A percentile compares a stretch with the other conserved stretches of the same genome.
Conservation (phyloP, 164 flowering plant genomes). For the Chimonanthus salicifolius region DNA sequence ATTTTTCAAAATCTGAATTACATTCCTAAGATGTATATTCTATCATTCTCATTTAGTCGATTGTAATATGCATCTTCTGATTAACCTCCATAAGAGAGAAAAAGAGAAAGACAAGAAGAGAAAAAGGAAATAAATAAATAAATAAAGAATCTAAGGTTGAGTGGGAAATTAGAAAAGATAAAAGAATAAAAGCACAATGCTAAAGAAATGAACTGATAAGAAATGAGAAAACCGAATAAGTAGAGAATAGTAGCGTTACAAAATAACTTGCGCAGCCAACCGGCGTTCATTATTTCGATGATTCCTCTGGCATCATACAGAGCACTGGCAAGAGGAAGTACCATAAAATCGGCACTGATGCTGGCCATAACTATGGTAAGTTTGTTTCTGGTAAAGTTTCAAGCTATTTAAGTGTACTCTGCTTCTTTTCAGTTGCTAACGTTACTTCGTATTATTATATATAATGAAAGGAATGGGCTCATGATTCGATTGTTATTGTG, state of each 20-base stretch:
- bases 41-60: not conserved
- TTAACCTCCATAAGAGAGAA: not conserved
- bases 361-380: constrained; percentile 29
- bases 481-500: not conserved
- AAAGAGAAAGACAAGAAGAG: not conserved
- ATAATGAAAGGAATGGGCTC: not conserved
- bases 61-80: not conserved
- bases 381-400: constrained; percentile 7
- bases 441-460: no score
- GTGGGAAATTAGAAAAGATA: not conserved
- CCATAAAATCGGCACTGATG: constrained; percentile 15
- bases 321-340: constrained; percentile 46
- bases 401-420: not conserved
- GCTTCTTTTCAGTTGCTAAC: no score
- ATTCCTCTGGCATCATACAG: constrained; percentile 42
- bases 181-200: not conserved
- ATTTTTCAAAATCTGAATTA: no score
- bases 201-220: not conserved
- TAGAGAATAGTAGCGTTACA: constrained; percentile 50
- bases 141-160: not conserved
- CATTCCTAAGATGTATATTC: no score
- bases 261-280: constrained; percentile 54
- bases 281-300: constrained; percentile 20
- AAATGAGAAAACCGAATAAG: constrained; percentile 28
- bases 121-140: no score